Percentiles rank a stretch among this genome's conserved stretches.
Conservation (phyloP, 345 rosid genomes). For the Euphorbia tirucalli region DNA sequence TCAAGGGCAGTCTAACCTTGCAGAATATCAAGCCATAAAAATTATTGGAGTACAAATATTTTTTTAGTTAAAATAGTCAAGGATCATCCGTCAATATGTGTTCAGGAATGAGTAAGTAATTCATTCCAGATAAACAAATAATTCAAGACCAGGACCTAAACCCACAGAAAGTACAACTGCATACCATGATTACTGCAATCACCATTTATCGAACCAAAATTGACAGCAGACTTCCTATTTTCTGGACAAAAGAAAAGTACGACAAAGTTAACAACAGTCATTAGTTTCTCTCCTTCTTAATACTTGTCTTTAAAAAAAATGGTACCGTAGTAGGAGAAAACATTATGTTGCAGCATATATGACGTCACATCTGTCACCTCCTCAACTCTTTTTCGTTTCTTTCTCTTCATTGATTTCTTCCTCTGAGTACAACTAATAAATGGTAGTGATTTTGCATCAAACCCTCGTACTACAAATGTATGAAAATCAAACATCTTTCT, state of each 20-base stretch:
- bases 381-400: constrained; percentile 30
- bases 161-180: not conserved
- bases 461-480: constrained; percentile 17
- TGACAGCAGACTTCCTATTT: constrained; percentile 17
- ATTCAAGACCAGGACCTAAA: not conserved
- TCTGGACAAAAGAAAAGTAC: constrained; percentile 13
- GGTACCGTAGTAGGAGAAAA: constrained; percentile 33
- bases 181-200: constrained; percentile 17
- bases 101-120: not conserved
- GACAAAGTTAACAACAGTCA: not conserved
- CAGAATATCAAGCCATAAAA: not conserved
- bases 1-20: not conserved
- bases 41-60: not conserved
- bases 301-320: too few species aligned
- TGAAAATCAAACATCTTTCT: constrained; percentile 23
- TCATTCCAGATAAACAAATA: not conserved
- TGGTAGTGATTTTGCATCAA: constrained; percentile 21
- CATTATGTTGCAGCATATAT: constrained; percentile 24
- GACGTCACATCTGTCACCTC: constrained; percentile 21
- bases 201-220: constrained; percentile 14
- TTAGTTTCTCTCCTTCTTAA: too few species aligned
- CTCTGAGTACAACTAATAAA: constrained; percentile 19
- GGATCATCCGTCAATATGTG: too few species aligned
- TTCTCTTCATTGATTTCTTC: constrained; percentile 28
- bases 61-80: not conserved